These are phyloP conservation scores for Moesziomyces sp. DNA, from an alignment of 1,284 basidiomycete genomes.

Conservation along the genomic window DNA sequence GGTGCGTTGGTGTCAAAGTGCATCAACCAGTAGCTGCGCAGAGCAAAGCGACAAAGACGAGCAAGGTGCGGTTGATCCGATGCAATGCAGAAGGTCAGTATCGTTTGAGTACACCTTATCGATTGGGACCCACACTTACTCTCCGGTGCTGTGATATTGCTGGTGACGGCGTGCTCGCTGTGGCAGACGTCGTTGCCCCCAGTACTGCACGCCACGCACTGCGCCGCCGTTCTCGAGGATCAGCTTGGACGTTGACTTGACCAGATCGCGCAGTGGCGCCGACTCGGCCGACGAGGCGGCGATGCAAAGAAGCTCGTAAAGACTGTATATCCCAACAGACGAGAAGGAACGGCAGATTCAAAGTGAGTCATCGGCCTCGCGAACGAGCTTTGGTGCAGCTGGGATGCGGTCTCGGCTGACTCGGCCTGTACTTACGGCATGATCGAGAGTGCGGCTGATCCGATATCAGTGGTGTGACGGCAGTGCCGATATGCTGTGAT, in stretches of 20 bases:
- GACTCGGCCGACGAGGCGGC: conserved; percentile 63
- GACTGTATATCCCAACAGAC: conserved; percentile 32
- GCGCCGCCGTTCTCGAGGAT: conserved; percentile 82
- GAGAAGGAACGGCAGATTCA: neutral
- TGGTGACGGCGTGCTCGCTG: conserved; percentile 81
- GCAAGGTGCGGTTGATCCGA: neutral
- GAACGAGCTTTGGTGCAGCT: neutral
- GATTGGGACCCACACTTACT: conserved; percentile 73
- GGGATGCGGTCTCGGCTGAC: too few species aligned
- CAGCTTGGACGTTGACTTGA: conserved; percentile 78
- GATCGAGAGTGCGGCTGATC: conserved; percentile 3
- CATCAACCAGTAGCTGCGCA: conserved; percentile 83
- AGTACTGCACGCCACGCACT: conserved; percentile 80
- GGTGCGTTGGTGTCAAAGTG: conserved; percentile 85
- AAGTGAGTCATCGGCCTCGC: neutral
- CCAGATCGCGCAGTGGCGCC: conserved; percentile 78
- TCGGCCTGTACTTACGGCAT: too few species aligned
- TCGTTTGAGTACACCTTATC: neutral
- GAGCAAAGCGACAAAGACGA: neutral
- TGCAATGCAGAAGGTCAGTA: neutral
- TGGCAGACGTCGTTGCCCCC: conserved; percentile 79
- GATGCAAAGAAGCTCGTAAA: conserved; percentile 67
- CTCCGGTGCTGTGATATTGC: conserved; percentile 76
- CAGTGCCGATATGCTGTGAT: too few species aligned
- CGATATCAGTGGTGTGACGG: neutral